A percentile compares a stretch with the other conserved stretches of the same genome.
Conservation (phyloP, 2,329 filamentous ascomycete genomes). For the Ophiobolus disseminans region DNA sequence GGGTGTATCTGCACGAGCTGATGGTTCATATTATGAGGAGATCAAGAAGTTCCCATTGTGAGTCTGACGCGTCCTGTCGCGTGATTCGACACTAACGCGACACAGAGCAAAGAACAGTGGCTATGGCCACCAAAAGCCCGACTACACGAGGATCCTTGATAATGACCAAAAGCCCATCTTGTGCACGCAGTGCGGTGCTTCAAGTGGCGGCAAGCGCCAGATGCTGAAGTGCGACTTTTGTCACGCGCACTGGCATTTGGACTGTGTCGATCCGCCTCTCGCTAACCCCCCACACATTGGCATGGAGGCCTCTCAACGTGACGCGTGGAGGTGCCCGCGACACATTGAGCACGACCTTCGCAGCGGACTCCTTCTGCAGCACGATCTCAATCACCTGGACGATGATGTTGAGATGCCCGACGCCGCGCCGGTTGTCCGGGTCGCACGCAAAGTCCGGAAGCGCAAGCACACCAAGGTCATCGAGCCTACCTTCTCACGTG, state of each 20-base stretch:
- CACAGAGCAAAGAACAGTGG: constrained; percentile 48
- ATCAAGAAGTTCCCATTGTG: constrained; percentile 65
- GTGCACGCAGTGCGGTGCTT: constrained; percentile 76
- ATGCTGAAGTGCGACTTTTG: constrained; percentile 90
- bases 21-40: constrained; percentile 82
- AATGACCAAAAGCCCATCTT: constrained; percentile 76
- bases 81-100: constrained; percentile 35
- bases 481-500: constrained; percentile 63
- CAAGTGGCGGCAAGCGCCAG: constrained; percentile 68
- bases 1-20: constrained; percentile 75
- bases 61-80: constrained; percentile 48
- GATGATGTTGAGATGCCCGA: constrained; percentile 41
- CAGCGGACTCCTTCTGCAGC: constrained; percentile 40
- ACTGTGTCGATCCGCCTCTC: constrained; percentile 86
- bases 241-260: constrained; percentile 84
- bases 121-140: constrained; percentile 50
- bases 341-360: constrained; percentile 79
- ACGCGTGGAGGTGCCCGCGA: constrained; percentile 86
- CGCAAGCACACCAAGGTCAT: constrained; percentile 58
- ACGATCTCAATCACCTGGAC: constrained; percentile 39
- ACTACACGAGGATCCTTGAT: constrained; percentile 70
- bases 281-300: constrained; percentile 72
- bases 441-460: constrained; percentile 55
- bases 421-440: constrained; percentile 31
- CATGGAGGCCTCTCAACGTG: constrained; percentile 62